Conservation (phyloP, 768 basidiomycete genomes). For the Russula griseocarnosa region DNA sequence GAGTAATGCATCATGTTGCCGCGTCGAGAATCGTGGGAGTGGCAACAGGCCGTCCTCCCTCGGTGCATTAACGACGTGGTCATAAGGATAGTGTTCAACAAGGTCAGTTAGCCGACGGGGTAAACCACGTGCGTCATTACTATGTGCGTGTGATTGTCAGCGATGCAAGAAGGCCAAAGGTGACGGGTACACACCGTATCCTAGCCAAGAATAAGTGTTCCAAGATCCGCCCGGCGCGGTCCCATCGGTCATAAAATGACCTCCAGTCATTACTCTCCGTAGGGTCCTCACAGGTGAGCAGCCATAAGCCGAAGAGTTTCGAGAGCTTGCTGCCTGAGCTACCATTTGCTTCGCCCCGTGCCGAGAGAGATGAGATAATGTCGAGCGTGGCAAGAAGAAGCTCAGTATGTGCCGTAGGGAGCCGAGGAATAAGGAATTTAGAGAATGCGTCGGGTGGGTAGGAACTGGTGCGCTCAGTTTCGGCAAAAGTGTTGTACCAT, state of each 20-base stretch:
- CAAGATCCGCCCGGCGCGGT: constrained; percentile 62
- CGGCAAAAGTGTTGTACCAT: constrained; percentile 67
- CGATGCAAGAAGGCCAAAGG: background rate
- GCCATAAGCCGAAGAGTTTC: constrained; percentile 71
- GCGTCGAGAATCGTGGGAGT: constrained; percentile 65
- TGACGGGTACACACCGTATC: constrained; percentile 50
- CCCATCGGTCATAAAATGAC: constrained; percentile 71
- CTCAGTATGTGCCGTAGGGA: constrained; percentile 56
- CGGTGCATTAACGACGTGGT: constrained; percentile 33
- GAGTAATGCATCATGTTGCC: constrained; percentile 57
- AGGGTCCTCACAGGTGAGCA: constrained; percentile 49
- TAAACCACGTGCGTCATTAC: constrained; percentile 61
- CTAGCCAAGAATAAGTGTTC: constrained; percentile 74
- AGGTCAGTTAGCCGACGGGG: constrained; percentile 70
- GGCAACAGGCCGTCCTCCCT: constrained; percentile 49
- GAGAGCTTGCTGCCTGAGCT: constrained; percentile 75
- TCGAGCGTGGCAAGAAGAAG: constrained; percentile 56
- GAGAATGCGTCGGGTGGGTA: constrained; percentile 66
- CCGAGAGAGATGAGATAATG: constrained; percentile 64
- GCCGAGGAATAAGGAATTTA: constrained; percentile 51
- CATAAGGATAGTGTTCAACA: constrained; percentile 65
- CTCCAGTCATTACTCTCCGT: constrained; percentile 55
- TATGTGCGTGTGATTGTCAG: constrained; percentile 35
- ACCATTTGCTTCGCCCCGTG: constrained; percentile 67
- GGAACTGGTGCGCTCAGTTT: constrained; percentile 53